Evolutionary conservation across 2,329 filamentous ascomycete species (phyloP), one percentile per base, ranked within the genome.

Genomic region (Venturiaceae sp.): DNA sequence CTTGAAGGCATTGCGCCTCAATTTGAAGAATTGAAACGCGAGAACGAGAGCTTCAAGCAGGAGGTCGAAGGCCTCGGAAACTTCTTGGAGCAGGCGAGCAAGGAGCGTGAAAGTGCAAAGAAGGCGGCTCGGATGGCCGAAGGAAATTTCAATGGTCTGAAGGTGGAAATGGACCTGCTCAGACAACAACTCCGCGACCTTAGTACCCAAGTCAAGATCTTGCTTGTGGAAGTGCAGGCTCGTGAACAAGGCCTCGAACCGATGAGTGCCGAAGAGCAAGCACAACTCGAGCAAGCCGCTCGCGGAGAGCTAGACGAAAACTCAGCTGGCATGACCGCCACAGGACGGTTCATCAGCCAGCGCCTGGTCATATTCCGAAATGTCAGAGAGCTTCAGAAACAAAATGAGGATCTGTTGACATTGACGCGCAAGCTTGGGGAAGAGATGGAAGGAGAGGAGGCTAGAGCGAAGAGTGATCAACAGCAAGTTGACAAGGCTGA

Each of bases 311-410:
- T 92, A 26, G 80, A 83, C 6, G 60, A 56, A 0, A 39, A 60
- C 19, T 21, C 89, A 6, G 82, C 87, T 34, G 88, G 90, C 63
- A 80, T 92, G 69, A 92, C 88, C 5, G 87, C 91, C 62, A 95
- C 92, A 0, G 90, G 92, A 66, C 86, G 85, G 59, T 87, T 96
- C 71, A 96, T 99, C 65, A 94, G 88, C 30, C 84, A 94, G 67
- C 87, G 92, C 61, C 78, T 97, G n/a, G 88, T 92, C 8, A 84
- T 91, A 0, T 99, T 95, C 82, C 90, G 88, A 66, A 86, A 91
- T 63, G 83, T 96, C 39, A 79, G 83, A 60, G 88, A 95, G 58
- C 77, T 99, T 9, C 91, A 96, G 68, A 82, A 87, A 60, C 91
- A 95, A 77, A 97, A 99, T 63, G 80, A 87, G 61, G 87, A 94